Conservation (phyloP, 106 monocot genomes). For the Gastrodia elata region DNA sequence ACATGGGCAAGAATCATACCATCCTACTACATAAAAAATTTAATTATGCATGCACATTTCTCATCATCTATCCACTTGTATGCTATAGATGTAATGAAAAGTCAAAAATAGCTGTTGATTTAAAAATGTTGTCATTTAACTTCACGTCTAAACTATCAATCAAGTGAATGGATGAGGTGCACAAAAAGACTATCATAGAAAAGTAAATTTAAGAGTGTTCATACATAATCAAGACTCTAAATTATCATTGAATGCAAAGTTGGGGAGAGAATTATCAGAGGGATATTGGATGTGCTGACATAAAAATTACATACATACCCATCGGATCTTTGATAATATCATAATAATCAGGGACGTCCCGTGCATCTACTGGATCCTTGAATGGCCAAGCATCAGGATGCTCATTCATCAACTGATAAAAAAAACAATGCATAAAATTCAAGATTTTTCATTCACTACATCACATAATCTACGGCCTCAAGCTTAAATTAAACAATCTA, state of each 20-base stretch:
- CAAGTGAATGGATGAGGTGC: too few relatives aligned
- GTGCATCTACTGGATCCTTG: conserved; percentile 88
- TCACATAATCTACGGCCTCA: neutral
- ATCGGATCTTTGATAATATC: conserved; percentile 98
- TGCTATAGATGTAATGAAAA: too few relatives aligned
- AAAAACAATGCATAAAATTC: neutral
- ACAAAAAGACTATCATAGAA: neutral
- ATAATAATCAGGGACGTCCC: conserved; percentile 97
- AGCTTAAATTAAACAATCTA: neutral
- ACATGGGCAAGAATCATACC: too few relatives aligned
- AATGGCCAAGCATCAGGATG: conserved; percentile 99
- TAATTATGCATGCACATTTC: too few relatives aligned
- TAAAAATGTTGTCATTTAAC: too few relatives aligned
- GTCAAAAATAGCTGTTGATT: too few relatives aligned
- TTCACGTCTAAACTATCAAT: too few relatives aligned
- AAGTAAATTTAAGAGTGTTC: neutral
- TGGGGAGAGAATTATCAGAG: neutral
- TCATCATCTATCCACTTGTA: too few relatives aligned
- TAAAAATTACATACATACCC: conserved; percentile 34
- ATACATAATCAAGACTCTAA: neutral
- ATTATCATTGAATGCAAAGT: neutral
- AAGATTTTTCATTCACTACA: neutral
- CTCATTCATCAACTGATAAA: conserved; percentile 71
- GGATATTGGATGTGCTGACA: neutral
- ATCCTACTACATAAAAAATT: too few relatives aligned